These are phyloP conservation scores for Mycosphaerelloides madeirae DNA, from an alignment of 2,329 filamentous ascomycete genomes.

Conservation along the genomic window DNA sequence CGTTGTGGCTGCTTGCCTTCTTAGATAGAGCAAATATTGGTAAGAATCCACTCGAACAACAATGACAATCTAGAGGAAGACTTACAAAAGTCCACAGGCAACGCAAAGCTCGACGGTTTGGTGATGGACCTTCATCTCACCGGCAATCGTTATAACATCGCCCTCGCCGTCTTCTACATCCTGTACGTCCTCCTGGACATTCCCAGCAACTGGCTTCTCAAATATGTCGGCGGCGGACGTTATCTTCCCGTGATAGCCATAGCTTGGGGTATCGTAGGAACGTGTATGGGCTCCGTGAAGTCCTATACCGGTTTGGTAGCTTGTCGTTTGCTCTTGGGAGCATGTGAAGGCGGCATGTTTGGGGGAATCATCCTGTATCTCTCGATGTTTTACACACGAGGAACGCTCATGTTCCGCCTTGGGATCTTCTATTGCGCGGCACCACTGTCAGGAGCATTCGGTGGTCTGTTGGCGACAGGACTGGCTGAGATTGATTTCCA, in stretches of 20 bases:
- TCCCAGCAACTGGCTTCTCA: slow-evolving; percentile 39
- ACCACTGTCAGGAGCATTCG: slow-evolving; percentile 39
- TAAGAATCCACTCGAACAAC: slow-evolving; percentile 5
- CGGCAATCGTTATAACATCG: slow-evolving; percentile 40
- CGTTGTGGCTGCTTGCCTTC: slow-evolving; percentile 46
- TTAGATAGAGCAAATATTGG: slow-evolving; percentile 39
- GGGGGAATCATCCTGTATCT: slow-evolving; percentile 41
- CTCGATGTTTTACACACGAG: slow-evolving; percentile 40
- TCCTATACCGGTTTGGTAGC: slow-evolving; percentile 38
- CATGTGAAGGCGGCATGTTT: slow-evolving; percentile 39
- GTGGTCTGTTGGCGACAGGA: slow-evolving; percentile 41
- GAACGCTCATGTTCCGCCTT: slow-evolving; percentile 39
- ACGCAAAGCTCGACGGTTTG: slow-evolving; percentile 42
- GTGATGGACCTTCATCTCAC: slow-evolving; percentile 36
- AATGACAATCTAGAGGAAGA: not conserved
- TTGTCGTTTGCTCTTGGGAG: slow-evolving; percentile 38
- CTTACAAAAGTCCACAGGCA: slow-evolving; percentile 30
- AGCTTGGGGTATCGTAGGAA: slow-evolving; percentile 38
- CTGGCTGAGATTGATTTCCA: slow-evolving; percentile 36
- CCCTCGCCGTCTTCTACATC: slow-evolving; percentile 44
- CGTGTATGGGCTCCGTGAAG: slow-evolving; percentile 40
- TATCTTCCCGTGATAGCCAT: slow-evolving; percentile 39
- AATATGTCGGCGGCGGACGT: slow-evolving; percentile 37
- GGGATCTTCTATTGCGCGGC: slow-evolving; percentile 34
- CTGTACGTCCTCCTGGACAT: slow-evolving; percentile 41